These are phyloP conservation scores for Paspalum vaginatum DNA, from an alignment of 176 grass and related monocot species.

Conservation along the genomic window DNA sequence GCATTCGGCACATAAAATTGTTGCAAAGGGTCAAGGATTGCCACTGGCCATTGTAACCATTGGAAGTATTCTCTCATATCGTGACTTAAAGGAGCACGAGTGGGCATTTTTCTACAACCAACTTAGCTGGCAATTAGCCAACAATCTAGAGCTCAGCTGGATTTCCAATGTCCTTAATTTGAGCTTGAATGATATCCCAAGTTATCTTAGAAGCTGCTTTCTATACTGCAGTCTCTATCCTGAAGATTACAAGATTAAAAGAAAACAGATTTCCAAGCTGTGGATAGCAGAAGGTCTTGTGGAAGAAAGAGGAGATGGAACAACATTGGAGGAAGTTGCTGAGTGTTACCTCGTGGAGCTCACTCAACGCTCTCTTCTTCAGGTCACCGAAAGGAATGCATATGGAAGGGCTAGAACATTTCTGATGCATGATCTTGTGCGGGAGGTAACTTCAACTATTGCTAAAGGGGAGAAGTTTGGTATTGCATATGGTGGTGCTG, in stretches of 20 bases:
- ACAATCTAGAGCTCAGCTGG: slow-evolving; percentile 40
- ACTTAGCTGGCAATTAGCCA: slow-evolving; percentile 50
- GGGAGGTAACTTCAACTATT: slow-evolving; percentile 1
- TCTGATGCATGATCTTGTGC: slow-evolving; percentile 44
- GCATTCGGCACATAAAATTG: slow-evolving; percentile 38
- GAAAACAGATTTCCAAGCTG: slow-evolving; percentile 36
- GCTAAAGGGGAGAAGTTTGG: neutral
- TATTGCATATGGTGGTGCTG: neutral
- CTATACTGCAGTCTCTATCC: slow-evolving; percentile 53
- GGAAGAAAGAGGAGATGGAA: slow-evolving; percentile 42
- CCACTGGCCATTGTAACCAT: slow-evolving; percentile 52
- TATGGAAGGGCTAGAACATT: slow-evolving; percentile 20
- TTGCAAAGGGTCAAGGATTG: slow-evolving; percentile 43
- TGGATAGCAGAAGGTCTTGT: slow-evolving; percentile 51
- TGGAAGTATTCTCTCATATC: slow-evolving; percentile 40
- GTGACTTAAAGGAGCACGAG: slow-evolving; percentile 18
- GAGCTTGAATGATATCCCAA: slow-evolving; percentile 47
- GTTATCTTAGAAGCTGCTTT: slow-evolving; percentile 49
- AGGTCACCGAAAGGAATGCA: slow-evolving; percentile 30
- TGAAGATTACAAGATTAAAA: slow-evolving; percentile 40
- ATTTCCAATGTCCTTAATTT: slow-evolving; percentile 36
- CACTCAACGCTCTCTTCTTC: slow-evolving; percentile 27
- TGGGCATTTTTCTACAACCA: slow-evolving; percentile 44
- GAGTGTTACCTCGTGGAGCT: slow-evolving; percentile 38
- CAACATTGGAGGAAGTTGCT: slow-evolving; percentile 45